Conservation (phyloP, 495 filamentous ascomycete genomes). For the Aspergillus kassunensis region DNA sequence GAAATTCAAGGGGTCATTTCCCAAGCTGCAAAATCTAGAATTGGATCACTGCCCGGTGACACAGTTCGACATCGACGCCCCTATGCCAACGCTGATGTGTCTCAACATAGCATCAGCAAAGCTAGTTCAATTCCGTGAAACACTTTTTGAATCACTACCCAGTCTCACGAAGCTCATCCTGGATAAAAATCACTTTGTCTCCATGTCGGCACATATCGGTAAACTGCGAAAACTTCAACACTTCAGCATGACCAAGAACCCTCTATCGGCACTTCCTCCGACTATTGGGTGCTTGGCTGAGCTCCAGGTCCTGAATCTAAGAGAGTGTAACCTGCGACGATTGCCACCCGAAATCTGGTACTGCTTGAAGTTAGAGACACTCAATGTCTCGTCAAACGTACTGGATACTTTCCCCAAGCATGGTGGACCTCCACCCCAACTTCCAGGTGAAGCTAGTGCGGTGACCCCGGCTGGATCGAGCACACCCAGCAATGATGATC, state of each 20-base stretch:
- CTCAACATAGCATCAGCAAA: constrained; percentile 87
- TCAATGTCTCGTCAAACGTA: constrained; percentile 95
- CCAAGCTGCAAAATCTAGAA: constrained; percentile 74
- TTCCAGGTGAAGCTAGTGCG: constrained; percentile 47
- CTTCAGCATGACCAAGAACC: constrained; percentile 90
- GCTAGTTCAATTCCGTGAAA: constrained; percentile 77
- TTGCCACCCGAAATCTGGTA: constrained; percentile 93
- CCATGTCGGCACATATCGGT: constrained; percentile 77
- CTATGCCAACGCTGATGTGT: constrained; percentile 74
- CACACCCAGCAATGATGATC: constrained; percentile 72
- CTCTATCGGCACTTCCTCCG: constrained; percentile 72
- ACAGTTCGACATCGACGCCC: constrained; percentile 74
- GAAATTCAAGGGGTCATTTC: constrained; percentile 79
- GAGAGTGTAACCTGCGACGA: constrained; percentile 85
- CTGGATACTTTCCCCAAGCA: constrained; percentile 86
- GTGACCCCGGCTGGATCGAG: constrained; percentile 49
- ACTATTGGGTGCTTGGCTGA: constrained; percentile 84
- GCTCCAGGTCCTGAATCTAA: constrained; percentile 76
- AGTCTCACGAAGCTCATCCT: constrained; percentile 82
- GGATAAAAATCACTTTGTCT: constrained; percentile 93
- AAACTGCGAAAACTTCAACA: constrained; percentile 79
- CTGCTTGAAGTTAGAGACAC: constrained; percentile 77
- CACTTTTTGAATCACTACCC: constrained; percentile 79
- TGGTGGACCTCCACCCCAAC: constrained; percentile 55
- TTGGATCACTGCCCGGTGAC: constrained; percentile 93